Base-by-base conservation (phyloP, 2,329 filamentous ascomycete genomes). In the Sporothrix pseudoabietina region DNA sequence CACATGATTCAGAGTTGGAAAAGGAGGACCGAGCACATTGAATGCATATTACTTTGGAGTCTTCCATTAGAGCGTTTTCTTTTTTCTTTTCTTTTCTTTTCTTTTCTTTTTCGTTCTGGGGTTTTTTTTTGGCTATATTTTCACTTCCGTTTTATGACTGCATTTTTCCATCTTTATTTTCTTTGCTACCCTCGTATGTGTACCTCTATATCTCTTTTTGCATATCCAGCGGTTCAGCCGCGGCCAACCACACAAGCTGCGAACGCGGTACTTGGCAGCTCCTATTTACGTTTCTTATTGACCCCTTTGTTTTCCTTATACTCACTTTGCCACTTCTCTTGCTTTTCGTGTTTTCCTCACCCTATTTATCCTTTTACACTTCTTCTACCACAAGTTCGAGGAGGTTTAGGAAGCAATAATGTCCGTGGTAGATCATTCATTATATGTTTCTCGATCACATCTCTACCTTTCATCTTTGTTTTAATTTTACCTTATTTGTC, bases 201-300 rank as follows among this genome's bases (percentile, higher is more conserved):
- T 9, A 10, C 22, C 12, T 19, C 14, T 14, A 10, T 66, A 26
- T 55, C 30, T 54, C 47, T 8, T 3, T 69, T 69, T 47, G 1
- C 39, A 19, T 55, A 16, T 16, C n/a, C 49, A 41, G 22, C 49
- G 66, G 47, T 35, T 54, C 49, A 35, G 32, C 66, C 19, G 63
- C 26, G 39, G 61, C 69, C 61, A 32, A 75, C 57, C 52, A 63
- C 54, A 59, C 41, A 59, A 14, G 8, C 6, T 19, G n/a, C 12
- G n/a, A 63, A 61, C 66, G 22, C 57, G 69, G 69, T 71, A 52
- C 55, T 26, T 63, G 54, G 39, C 66, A n/a, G n/a, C 44, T 71
- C 69, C 55, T 71, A 30, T 63, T 63, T 63, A 16, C 22, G 49
- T 44, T 47, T 57, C 69, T 52, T 71, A 57, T 49, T 35, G 3